phyloP scores from a whole-genome alignment of 371 early-diverging fungal genomes.

The Synchytrium microbalum region DNA sequence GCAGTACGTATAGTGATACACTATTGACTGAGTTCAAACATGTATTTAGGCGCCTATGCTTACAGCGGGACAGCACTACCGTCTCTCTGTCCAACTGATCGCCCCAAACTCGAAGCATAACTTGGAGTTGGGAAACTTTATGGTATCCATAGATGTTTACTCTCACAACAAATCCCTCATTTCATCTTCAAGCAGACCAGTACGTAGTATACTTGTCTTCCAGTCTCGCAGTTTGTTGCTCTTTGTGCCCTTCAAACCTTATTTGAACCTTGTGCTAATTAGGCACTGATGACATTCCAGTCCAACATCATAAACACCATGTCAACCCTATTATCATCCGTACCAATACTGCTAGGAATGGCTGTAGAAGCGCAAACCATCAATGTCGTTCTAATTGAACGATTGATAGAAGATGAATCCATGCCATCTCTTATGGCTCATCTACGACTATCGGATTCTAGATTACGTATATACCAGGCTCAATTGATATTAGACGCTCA shows the following conservation, averaged over 20 bases:
- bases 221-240: neutral
- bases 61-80: conserved; percentile 54
- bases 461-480: conserved; percentile 66
- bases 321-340: conserved; percentile 50
- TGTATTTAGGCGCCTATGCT: conserved; percentile 40
- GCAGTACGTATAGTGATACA: too few species aligned
- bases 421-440: conserved; percentile 57
- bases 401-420: conserved; percentile 52
- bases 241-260: neutral
- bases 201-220: conserved; percentile 23
- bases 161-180: conserved; percentile 43
- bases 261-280: neutral
- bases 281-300: conserved; percentile 68
- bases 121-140: conserved; percentile 74
- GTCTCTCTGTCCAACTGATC: conserved; percentile 60
- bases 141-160: conserved; percentile 64
- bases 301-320: conserved; percentile 58
- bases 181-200: conserved; percentile 57
- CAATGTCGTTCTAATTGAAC: conserved; percentile 58
- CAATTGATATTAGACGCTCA: conserved; percentile 65
- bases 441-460: conserved; percentile 52
- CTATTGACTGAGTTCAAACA: neutral
- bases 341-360: conserved; percentile 62
- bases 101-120: conserved; percentile 78
- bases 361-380: conserved; percentile 62